phyloP scores from a whole-genome alignment of 345 rosid genomes.

The Rhodomyrtus tomentosa region DNA sequence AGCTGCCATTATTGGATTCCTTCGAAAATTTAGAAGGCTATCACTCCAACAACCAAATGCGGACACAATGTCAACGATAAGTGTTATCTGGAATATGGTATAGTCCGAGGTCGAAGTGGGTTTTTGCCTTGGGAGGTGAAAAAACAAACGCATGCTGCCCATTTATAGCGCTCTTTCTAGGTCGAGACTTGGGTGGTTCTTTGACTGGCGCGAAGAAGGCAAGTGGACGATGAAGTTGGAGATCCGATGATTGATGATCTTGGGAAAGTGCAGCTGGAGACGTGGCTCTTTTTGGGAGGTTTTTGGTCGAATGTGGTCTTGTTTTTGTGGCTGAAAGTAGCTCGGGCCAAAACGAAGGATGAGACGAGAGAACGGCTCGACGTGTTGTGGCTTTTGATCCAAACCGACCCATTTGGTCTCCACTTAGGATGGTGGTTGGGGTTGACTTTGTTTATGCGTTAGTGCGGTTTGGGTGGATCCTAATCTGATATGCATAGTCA shows the following conservation, averaged over 20 bases:
- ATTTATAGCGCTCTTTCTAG: background rate
- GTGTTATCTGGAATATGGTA: too few species aligned
- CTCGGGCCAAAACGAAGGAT: background rate
- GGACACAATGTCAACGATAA: too few species aligned
- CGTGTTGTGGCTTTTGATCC: background rate
- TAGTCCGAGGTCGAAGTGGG: background rate
- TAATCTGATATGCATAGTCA: background rate
- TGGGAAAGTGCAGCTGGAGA: background rate
- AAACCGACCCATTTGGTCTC: background rate
- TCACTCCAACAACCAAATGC: background rate
- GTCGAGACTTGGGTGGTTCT: background rate
- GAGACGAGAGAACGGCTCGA: background rate
- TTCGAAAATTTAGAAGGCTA: background rate
- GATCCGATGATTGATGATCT: background rate
- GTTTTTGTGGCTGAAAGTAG: background rate
- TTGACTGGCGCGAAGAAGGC: background rate
- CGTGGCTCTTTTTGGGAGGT: background rate
- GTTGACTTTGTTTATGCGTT: background rate
- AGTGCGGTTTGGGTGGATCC: background rate
- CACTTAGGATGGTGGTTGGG: background rate
- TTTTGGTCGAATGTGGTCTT: background rate
- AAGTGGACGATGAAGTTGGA: background rate
- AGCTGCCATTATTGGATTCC: background rate
- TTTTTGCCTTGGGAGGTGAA: background rate
- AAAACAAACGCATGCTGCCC: background rate